phyloP scores from a whole-genome alignment of 2,329 filamentous ascomycete species.

The Fusarium clavum region DNA sequence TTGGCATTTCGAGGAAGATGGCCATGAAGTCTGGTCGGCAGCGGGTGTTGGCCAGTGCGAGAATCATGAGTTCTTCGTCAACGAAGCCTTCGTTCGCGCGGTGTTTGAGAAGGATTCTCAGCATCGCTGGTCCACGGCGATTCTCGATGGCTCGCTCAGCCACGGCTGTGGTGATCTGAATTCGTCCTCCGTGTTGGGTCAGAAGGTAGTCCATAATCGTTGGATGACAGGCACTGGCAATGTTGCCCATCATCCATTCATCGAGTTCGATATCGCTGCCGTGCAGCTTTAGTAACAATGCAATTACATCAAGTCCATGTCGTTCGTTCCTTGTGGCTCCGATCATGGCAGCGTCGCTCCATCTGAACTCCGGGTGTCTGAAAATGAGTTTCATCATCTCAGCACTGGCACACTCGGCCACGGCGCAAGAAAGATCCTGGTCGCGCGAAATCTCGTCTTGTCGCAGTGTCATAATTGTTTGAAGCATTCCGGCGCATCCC shows the following conservation, averaged over 20 bases:
- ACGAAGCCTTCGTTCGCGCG: conserved; percentile 20
- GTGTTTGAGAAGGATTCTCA: conserved; percentile 28
- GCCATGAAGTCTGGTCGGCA: conserved; percentile 29
- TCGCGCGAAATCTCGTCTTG: conserved; percentile 25
- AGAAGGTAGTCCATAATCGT: conserved; percentile 27
- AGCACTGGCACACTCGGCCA: conserved; percentile 14
- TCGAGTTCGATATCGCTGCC: conserved; percentile 12
- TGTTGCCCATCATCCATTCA: conserved; percentile 32
- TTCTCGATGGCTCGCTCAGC: conserved; percentile 28
- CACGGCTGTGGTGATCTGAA: conserved; percentile 19
- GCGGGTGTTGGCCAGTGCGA: conserved; percentile 22
- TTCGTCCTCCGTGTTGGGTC: conserved; percentile 11
- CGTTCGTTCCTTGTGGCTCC: conserved; percentile 25
- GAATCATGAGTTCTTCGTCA: conserved; percentile 21
- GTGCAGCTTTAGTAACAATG: conserved; percentile 16
- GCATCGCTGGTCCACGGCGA: conserved; percentile 28
- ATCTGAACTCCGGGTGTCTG: conserved; percentile 19
- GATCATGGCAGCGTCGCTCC: conserved; percentile 25
- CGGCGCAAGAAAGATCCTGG: conserved; percentile 25
- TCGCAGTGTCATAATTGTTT: conserved; percentile 26
- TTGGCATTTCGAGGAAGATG: conserved; percentile 27
- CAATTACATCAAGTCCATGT: conserved; percentile 16
- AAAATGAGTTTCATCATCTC: conserved; percentile 24
- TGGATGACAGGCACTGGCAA: conserved; percentile 22
- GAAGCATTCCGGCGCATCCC: conserved; percentile 19